Percentiles rank a stretch among this genome's conserved stretches.
Evolutionary conservation across 768 basidiomycete species (phyloP).

Genomic region (Rhodotorula toruloides): DNA sequence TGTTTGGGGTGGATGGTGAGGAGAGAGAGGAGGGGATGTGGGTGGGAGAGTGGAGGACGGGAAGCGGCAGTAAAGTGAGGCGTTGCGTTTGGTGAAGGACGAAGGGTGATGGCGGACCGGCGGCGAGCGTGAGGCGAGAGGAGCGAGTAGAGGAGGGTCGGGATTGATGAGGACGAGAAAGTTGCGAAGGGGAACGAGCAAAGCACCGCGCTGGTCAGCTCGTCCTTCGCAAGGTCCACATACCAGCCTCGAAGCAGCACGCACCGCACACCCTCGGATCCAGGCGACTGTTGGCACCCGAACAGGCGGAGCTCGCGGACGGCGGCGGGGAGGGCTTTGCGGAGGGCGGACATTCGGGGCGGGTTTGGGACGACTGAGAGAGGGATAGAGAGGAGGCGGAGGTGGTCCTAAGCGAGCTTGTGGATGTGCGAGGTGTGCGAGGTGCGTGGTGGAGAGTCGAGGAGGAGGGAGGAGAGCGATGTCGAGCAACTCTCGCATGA

Average conservation of each 20-base stretch:
- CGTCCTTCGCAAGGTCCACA: too few species aligned
- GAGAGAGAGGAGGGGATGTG: background rate
- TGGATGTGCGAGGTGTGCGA: too few species aligned
- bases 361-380: background rate
- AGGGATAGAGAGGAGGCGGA: background rate
- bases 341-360: slow-evolving; percentile 37
- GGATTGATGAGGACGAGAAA: too few species aligned
- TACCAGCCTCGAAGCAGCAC: background rate
- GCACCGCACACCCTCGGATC: slow-evolving; percentile 40
- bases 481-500: too few species aligned
- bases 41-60: background rate
- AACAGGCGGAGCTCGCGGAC: slow-evolving; percentile 42
- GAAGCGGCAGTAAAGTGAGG: background rate
- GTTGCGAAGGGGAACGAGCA: too few species aligned
- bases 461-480: background rate
- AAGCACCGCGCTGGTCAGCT: too few species aligned
- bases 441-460: background rate
- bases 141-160: too few species aligned
- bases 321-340: slow-evolving; percentile 35
- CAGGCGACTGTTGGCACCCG: slow-evolving; percentile 39
- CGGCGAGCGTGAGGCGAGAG: background rate
- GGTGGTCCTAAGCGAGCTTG: background rate
- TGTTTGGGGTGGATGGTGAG: background rate
- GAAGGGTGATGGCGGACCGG: background rate
- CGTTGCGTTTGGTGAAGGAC: too few species aligned